Conservation (phyloP, 345 rosid genomes). For the Sonneratia alba region DNA sequence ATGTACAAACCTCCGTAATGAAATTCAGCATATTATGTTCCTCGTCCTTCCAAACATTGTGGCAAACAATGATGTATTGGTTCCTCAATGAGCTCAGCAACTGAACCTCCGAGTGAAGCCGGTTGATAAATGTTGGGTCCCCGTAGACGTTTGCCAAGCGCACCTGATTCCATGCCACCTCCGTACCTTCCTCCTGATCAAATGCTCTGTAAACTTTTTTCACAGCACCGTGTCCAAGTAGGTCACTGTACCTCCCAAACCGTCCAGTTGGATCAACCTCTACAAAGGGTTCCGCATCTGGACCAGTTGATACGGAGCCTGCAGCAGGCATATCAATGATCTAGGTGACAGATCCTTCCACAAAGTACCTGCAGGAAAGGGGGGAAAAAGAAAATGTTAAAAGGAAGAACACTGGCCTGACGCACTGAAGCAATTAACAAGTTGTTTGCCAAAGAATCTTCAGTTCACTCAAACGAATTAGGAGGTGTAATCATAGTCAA, state of each 20-base stretch:
- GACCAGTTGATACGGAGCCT: constrained; percentile 21
- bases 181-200: constrained; percentile 67
- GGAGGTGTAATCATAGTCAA: too few species aligned
- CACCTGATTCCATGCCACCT: constrained; percentile 76
- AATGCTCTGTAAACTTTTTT: constrained; percentile 70
- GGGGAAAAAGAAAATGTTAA: background rate
- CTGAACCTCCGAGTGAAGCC: constrained; percentile 56
- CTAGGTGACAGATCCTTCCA: background rate
- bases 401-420: background rate
- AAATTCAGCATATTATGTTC: constrained; percentile 42
- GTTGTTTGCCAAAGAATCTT: background rate
- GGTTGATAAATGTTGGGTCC: constrained; percentile 37
- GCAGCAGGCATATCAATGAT: constrained; percentile 45
- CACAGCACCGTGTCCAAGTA: constrained; percentile 56
- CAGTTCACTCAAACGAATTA: background rate
- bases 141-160: constrained; percentile 36
- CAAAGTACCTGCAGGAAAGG: background rate
- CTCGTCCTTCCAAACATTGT: constrained; percentile 45
- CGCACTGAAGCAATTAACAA: background rate
- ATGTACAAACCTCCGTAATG: constrained; percentile 67
- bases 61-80: constrained; percentile 51
- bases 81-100: constrained; percentile 49
- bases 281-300: constrained; percentile 39
- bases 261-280: constrained; percentile 64
- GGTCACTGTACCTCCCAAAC: constrained; percentile 45